These are phyloP conservation scores for Paecilomyces dactylethromorphus DNA, from an alignment of 2,329 filamentous ascomycete genomes.

Conservation along the genomic window DNA sequence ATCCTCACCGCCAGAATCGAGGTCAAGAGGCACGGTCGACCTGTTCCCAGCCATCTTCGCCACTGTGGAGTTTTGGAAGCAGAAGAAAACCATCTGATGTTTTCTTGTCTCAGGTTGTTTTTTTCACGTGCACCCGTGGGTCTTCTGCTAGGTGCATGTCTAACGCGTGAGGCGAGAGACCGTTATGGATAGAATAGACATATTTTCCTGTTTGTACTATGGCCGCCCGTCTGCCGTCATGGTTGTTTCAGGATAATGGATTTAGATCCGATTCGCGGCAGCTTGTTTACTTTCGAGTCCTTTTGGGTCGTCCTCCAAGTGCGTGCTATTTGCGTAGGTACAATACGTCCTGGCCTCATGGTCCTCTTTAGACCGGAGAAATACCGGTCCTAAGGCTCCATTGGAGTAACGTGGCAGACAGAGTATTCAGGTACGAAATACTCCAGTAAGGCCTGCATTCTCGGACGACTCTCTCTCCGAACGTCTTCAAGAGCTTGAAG, in stretches of 20 bases:
- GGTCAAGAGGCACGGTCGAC: neutral
- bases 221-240: neutral
- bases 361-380: neutral
- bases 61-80: neutral
- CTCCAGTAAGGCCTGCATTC: neutral
- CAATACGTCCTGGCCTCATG: neutral
- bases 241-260: neutral
- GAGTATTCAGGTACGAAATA: neutral
- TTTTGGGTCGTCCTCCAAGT: neutral
- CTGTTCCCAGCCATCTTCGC: neutral
- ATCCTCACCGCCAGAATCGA: neutral
- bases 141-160: neutral
- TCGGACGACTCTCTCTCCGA: neutral
- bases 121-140: neutral
- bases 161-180: neutral
- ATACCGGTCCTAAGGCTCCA: neutral
- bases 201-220: neutral
- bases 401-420: constrained; percentile 1
- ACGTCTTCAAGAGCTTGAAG: neutral
- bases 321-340: neutral
- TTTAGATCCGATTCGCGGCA: neutral
- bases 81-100: neutral
- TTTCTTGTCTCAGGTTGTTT: neutral
- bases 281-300: neutral
- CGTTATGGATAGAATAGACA: neutral